Conservation (phyloP, 2,329 filamentous ascomycete genomes). For the Periconia digitata region DNA sequence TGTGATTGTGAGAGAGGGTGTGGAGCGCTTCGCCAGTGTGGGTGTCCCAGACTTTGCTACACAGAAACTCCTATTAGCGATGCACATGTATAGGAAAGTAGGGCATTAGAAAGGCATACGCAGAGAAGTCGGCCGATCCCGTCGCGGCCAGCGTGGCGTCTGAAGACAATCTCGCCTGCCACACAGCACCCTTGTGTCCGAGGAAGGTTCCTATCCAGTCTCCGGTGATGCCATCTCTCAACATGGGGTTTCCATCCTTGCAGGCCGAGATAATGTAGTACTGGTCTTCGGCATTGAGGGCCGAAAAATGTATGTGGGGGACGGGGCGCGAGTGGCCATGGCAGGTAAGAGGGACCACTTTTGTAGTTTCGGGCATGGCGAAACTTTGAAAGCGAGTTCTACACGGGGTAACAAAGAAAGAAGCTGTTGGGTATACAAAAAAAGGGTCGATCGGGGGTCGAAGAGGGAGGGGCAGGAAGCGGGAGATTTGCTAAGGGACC, state of each 20-base stretch:
- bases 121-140: conserved; percentile 92
- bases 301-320: conserved; percentile 87
- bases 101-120: conserved; percentile 56
- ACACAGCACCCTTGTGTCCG: conserved; percentile 96
- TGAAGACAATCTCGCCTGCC: conserved; percentile 88
- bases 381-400: neutral
- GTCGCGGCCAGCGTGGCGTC: conserved; percentile 89
- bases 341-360: conserved; percentile 86
- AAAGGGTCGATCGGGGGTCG: neutral
- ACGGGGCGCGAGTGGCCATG: conserved; percentile 93
- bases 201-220: conserved; percentile 86
- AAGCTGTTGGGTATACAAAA: neutral
- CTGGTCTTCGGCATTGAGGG: conserved; percentile 75
- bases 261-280: conserved; percentile 94
- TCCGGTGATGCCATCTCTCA: conserved; percentile 91
- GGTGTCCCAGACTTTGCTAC: conserved; percentile 94
- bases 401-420: neutral
- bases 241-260: conserved; percentile 98
- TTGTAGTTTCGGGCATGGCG: conserved; percentile 46
- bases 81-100: neutral
- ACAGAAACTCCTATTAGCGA: conserved; percentile 32
- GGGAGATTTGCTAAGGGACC: neutral
- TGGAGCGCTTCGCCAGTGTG: conserved; percentile 87
- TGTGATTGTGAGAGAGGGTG: conserved; percentile 89
- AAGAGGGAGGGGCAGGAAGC: neutral